phyloP scores from a whole-genome alignment of 2,329 filamentous ascomycete genomes.

The Sporothrix pseudoabietina region DNA sequence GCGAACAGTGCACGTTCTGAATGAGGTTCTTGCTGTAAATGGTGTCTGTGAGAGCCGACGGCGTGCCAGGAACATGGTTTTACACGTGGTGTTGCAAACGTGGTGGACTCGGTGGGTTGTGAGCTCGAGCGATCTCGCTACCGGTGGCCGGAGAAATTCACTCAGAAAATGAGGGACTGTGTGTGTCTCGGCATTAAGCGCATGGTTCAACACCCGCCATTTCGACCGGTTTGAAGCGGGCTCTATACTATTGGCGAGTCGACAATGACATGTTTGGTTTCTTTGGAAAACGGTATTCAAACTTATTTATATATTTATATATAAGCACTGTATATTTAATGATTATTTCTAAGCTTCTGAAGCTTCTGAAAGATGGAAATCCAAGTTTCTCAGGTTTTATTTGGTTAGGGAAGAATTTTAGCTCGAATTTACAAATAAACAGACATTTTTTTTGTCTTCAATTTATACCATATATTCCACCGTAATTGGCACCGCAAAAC shows the following conservation, averaged over 20 bases:
- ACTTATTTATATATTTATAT: not conserved
- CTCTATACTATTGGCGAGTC: not conserved
- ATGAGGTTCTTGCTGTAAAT: not conserved
- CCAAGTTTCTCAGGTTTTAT: no score
- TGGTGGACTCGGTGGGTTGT: not conserved
- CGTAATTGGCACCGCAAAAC: no score
- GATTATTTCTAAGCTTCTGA: no score
- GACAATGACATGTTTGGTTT: not conserved
- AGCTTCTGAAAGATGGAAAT: no score
- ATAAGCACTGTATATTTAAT: not conserved
- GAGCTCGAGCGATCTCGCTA: not conserved
- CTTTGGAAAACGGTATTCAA: not conserved
- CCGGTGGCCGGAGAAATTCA: slow-evolving; percentile 12
- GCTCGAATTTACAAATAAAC: no score
- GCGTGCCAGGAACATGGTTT: slow-evolving; percentile 15
- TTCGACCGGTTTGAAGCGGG: not conserved
- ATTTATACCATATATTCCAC: no score
- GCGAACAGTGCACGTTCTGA: not conserved
- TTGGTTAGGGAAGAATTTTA: no score
- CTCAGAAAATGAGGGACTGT: not conserved
- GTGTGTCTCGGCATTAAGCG: slow-evolving; percentile 9
- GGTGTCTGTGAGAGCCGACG: slow-evolving; percentile 1
- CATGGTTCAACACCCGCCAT: not conserved
- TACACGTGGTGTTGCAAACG: not conserved
- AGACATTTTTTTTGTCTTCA: no score